A percentile compares a stretch with the other conserved stretches of the same genome.
Conservation (phyloP, 768 basidiomycete species). For the Pisolithus orientalis region DNA sequence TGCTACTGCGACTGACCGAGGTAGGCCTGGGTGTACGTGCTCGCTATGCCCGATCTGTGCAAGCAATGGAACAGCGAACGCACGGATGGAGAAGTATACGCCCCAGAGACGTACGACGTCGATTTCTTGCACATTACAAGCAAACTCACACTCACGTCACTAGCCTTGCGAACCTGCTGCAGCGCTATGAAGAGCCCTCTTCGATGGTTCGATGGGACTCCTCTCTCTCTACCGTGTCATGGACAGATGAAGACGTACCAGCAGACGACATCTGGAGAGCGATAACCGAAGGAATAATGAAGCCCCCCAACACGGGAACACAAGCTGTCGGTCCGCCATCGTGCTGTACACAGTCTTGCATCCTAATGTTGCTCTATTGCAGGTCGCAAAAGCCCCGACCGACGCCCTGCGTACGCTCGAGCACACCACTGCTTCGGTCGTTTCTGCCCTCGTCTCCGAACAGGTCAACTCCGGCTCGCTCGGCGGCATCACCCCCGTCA, state of each 20-base stretch:
- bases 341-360: not conserved
- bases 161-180: conserved; percentile 43
- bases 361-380: not conserved
- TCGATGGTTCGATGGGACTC: conserved; percentile 99
- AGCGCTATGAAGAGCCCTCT: conserved; percentile 92
- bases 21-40: conserved; percentile 60
- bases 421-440: conserved; percentile 61
- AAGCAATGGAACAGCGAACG: conserved; percentile 65
- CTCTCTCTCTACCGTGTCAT: conserved; percentile 81
- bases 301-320: conserved; percentile 84
- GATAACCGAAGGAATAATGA: conserved; percentile 70
- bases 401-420: conserved; percentile 88
- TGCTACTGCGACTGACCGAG: conserved; percentile 1
- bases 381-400: conserved; percentile 80
- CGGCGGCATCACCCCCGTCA: conserved; percentile 45
- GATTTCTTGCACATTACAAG: not conserved
- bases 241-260: conserved; percentile 63
- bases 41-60: conserved; percentile 69
- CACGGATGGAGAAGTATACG: conserved; percentile 45
- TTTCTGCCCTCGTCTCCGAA: conserved; percentile 64
- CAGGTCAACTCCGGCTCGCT: conserved; percentile 45
- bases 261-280: conserved; percentile 74
- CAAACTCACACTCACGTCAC: not conserved
- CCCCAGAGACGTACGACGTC: conserved; percentile 61
- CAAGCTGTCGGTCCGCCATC: conserved; percentile 46